Percentiles rank a stretch among this genome's conserved stretches.
Conservation (phyloP, 148 eudicot genomes). For the Rhododendron williamsianum region DNA sequence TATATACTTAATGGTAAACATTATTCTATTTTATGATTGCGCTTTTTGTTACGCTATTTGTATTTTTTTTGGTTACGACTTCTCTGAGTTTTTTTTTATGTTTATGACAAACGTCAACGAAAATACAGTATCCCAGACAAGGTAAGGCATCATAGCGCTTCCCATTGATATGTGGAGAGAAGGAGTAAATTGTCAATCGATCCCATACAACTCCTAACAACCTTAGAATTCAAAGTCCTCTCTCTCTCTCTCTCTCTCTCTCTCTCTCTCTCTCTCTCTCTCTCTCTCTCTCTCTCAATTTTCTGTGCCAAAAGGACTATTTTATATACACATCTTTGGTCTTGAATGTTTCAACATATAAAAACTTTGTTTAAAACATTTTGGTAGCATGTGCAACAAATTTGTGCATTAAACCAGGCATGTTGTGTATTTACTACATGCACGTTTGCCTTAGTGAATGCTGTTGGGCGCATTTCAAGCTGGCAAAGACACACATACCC, state of each 20-base stretch:
- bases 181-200: neutral
- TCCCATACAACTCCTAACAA: neutral
- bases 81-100: no score
- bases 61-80: no score
- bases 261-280: neutral
- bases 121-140: neutral
- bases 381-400: constrained; percentile 14
- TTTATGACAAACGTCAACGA: no score
- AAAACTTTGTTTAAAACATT: neutral
- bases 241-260: neutral
- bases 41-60: no score
- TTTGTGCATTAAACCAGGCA: constrained; percentile 14
- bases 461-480: constrained; percentile 23
- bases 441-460: constrained; percentile 24
- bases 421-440: constrained; percentile 22
- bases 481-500: constrained; percentile 19
- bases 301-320: constrained; percentile 12
- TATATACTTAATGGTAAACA: no score
- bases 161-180: constrained; percentile 1
- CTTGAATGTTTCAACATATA: neutral
- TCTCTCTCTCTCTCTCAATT: neutral
- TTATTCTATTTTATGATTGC: no score
- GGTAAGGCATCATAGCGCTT: neutral
- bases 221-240: neutral
- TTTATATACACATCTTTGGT: neutral